Base-by-base conservation (phyloP, 2,329 filamentous ascomycete species). In the Alternaria novae-zelandiae region DNA sequence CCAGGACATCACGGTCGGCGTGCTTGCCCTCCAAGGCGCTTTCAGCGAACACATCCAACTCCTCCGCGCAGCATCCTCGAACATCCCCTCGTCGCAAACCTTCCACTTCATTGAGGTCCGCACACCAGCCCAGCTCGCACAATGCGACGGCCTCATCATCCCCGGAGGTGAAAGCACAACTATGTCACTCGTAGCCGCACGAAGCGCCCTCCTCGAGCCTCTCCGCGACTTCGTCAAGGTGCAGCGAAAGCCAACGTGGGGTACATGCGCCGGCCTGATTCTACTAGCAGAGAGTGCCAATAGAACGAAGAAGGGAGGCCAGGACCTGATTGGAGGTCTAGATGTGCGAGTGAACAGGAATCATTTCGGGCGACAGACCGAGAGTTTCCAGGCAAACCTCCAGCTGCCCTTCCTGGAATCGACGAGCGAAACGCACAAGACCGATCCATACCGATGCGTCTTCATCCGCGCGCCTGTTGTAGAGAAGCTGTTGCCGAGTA, bases 381-480 rank as follows among this genome's bases (percentile, higher is more conserved):
- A 98, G 81, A 96, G 92, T 76, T 98, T 98, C 79, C 89, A 96
- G 74, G 89, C 91, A 0, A 86, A 89, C 50, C 80, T 97, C 30
- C 81, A 90, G 13, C 82, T 97, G 23, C 88, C 90, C 0, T 96
- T 97, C 73, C 82, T 97, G 1, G 69, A 68, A 9, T 59, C 60
- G 47, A 63, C 74, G 6, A 73, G 69, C 13, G 76, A 70, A 13
- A 71, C 72, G 5, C 68, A 69, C 13, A 75, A 71, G 28, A 72
- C 76, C 17, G 64, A 78, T n/a, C 86, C 87, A 0, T 98, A 96
- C 76, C 88, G 89, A 3, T 93, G 90, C 1, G 91, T 98, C 30
- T 99, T 99, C 79, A 99, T 99, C 73, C 88, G 96, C 9, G 96
- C 96, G 0, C 96, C 96, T 0, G 91, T 98, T 0, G 95, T 99